phyloP scores from a whole-genome alignment of 1,284 basidiomycete genomes.

The Apiotrichum gamsii region DNA sequence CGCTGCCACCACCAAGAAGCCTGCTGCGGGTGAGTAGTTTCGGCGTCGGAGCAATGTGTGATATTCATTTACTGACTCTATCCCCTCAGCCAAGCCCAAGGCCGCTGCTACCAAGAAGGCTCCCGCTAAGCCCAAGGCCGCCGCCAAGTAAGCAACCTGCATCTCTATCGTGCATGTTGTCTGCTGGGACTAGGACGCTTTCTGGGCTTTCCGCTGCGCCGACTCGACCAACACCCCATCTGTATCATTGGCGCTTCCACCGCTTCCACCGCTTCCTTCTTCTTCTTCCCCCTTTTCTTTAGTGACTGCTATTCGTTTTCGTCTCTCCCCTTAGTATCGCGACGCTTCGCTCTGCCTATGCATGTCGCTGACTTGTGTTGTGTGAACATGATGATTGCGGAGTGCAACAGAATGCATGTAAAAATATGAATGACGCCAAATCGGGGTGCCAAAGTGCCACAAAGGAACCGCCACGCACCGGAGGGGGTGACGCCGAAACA shows the following conservation, averaged over 20 bases:
- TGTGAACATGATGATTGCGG: too few species aligned
- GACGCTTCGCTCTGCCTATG: neutral
- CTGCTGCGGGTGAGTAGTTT: slow-evolving; percentile 49
- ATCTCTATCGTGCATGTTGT: too few species aligned
- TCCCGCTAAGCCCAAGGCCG: slow-evolving; percentile 22
- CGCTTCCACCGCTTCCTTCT: neutral
- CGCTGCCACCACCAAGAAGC: slow-evolving; percentile 10
- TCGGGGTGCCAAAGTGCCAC: too few species aligned
- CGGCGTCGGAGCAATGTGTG: too few species aligned
- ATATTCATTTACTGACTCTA: too few species aligned
- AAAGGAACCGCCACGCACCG: too few species aligned
- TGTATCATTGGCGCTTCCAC: neutral
- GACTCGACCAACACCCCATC: neutral
- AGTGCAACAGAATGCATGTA: too few species aligned
- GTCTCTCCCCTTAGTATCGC: slow-evolving; percentile 1
- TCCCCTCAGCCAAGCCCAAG: slow-evolving; percentile 7
- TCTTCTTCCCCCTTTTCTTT: neutral
- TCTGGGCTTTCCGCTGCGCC: neutral
- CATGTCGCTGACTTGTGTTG: neutral
- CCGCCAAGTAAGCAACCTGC: slow-evolving; percentile 8
- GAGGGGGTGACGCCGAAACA: too few species aligned
- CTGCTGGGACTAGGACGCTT: neutral
- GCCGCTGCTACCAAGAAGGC: slow-evolving; percentile 26
- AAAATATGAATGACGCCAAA: too few species aligned
- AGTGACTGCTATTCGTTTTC: slow-evolving; percentile 9